Conservation (phyloP, 306 rosid species). For the Sindora glabra region DNA sequence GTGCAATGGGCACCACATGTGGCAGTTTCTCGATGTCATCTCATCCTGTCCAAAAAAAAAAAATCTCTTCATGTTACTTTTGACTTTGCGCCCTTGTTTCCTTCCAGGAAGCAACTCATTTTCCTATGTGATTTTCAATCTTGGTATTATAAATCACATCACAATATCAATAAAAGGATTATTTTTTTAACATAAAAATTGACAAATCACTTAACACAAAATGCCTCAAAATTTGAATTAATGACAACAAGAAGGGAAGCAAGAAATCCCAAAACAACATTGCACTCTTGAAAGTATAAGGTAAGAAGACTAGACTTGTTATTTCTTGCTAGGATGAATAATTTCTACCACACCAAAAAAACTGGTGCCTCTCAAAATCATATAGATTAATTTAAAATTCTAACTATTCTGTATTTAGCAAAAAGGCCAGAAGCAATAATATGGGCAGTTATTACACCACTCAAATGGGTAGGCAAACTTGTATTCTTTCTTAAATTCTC, state of each 20-base stretch:
- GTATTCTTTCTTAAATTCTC: background rate
- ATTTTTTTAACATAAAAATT: too few species aligned
- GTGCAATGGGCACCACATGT: slow-evolving; percentile 20
- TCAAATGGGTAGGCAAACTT: background rate
- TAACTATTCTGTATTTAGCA: background rate
- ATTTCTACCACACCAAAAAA: too few species aligned
- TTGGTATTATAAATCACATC: too few species aligned
- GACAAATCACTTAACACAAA: too few species aligned
- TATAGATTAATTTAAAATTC: background rate
- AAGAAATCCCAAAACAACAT: too few species aligned
- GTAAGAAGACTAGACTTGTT: too few species aligned
- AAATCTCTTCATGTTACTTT: slow-evolving; percentile 9
- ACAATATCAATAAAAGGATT: too few species aligned
- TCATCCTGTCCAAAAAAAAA: background rate
- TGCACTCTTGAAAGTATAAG: too few species aligned
- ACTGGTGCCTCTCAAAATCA: slow-evolving; percentile 10
- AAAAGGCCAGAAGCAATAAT: background rate
- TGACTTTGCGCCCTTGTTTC: slow-evolving; percentile 30
- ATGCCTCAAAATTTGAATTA: too few species aligned
- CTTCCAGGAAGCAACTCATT: slow-evolving; percentile 30
- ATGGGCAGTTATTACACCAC: background rate
- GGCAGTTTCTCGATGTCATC: background rate
- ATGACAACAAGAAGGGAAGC: too few species aligned
- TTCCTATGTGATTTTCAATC: background rate
- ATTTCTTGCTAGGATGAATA: too few species aligned